Evolutionary conservation across 2,329 filamentous ascomycete genomes (phyloP).

Genomic region (Fusarium longipes): DNA sequence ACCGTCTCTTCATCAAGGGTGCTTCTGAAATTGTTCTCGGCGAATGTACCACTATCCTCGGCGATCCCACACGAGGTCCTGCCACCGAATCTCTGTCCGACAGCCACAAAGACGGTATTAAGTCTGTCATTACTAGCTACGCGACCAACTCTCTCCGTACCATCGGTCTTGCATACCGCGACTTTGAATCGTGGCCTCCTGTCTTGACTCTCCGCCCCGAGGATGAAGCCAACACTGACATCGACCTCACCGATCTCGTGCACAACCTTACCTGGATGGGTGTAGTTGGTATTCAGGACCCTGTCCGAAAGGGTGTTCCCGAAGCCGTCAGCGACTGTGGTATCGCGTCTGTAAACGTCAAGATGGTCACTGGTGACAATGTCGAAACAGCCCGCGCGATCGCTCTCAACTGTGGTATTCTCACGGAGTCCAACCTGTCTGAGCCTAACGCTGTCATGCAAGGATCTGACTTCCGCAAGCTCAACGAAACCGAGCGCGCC

Average conservation of each 20-base stretch:
- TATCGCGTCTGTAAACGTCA: constrained; percentile 72
- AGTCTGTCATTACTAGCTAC: constrained; percentile 66
- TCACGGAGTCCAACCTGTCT: constrained; percentile 70
- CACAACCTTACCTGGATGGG: constrained; percentile 55
- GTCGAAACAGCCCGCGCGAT: constrained; percentile 59
- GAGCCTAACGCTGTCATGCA: constrained; percentile 59
- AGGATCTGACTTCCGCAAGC: constrained; percentile 66
- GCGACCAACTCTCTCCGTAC: constrained; percentile 76
- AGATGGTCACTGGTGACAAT: constrained; percentile 69
- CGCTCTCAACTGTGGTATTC: constrained; percentile 56
- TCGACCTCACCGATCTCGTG: constrained; percentile 65
- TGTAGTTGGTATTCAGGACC: constrained; percentile 74
- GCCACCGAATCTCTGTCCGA: constrained; percentile 28
- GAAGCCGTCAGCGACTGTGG: constrained; percentile 72
- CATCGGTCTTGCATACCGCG: constrained; percentile 77
- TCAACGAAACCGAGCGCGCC: constrained; percentile 60
- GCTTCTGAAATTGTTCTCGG: constrained; percentile 66
- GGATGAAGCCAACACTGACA: constrained; percentile 59
- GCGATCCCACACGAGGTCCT: constrained; percentile 60
- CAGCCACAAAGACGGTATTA: constrained; percentile 64
- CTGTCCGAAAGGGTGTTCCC: constrained; percentile 70
- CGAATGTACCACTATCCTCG: constrained; percentile 61
- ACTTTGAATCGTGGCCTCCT: constrained; percentile 77
- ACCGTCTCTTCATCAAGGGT: constrained; percentile 66
- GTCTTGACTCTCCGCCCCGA: constrained; percentile 70